A percentile compares a stretch with the other conserved stretches of the same genome.
phyloP scores from a whole-genome alignment of 164 flowering plant genomes.

The Euptelea pleiosperma region DNA sequence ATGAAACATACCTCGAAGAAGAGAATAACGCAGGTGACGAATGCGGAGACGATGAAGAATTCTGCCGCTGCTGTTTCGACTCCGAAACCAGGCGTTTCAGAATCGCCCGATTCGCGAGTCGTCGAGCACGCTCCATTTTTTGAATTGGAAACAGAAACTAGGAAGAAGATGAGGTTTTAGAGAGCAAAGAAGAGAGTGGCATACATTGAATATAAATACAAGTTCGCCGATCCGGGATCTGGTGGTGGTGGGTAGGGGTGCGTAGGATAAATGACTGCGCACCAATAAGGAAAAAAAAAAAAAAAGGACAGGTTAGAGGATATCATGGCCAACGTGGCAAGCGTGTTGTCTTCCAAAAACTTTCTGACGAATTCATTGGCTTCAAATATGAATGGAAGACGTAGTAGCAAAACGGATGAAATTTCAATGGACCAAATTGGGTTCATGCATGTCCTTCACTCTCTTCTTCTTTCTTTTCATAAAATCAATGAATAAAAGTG shows the following conservation, averaged over 20 bases:
- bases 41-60: constrained; percentile 4
- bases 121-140: constrained; percentile 85
- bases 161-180: not conserved
- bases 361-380: not conserved
- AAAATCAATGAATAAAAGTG: not conserved
- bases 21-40: constrained; percentile 27
- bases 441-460: too few species aligned
- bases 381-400: constrained; percentile 31
- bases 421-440: constrained; percentile 50
- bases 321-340: constrained; percentile 11
- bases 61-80: constrained; percentile 35
- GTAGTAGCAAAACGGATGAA: constrained; percentile 35
- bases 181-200: not conserved
- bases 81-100: constrained; percentile 57
- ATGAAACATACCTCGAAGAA: constrained; percentile 65
- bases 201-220: not conserved
- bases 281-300: too few species aligned
- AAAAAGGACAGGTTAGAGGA: constrained; percentile 14
- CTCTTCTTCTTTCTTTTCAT: too few species aligned
- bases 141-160: not conserved
- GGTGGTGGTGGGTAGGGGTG: constrained; percentile 26
- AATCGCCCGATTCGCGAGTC: constrained; percentile 66
- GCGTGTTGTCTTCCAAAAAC: not conserved
- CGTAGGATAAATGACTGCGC: too few species aligned
- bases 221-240: not conserved